Conservation (phyloP, 495 filamentous ascomycete genomes). For the Penicillium mononematosum region DNA sequence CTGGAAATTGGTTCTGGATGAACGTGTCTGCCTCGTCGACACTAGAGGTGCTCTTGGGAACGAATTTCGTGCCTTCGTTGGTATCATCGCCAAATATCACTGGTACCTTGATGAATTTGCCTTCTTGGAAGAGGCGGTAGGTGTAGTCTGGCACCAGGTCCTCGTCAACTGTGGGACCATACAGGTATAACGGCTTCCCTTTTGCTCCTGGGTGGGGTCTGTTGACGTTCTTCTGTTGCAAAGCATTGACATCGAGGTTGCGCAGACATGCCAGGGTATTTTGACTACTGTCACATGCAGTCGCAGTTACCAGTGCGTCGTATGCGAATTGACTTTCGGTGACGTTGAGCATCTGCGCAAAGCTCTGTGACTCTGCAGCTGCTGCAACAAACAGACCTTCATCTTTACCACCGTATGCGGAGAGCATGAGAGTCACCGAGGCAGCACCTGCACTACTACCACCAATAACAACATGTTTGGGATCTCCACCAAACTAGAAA, state of each 20-base stretch:
- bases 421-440: constrained; percentile 63
- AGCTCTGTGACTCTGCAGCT: constrained; percentile 65
- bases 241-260: constrained; percentile 40
- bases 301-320: constrained; percentile 56
- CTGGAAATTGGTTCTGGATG: constrained; percentile 62
- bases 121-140: constrained; percentile 55
- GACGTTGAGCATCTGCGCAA: constrained; percentile 58
- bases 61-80: constrained; percentile 68
- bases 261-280: constrained; percentile 61
- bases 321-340: constrained; percentile 64
- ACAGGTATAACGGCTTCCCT: constrained; percentile 54
- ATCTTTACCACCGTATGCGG: constrained; percentile 58
- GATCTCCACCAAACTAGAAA: constrained; percentile 68
- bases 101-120: constrained; percentile 65
- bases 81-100: constrained; percentile 69
- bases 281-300: constrained; percentile 47
- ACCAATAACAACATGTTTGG: constrained; percentile 66
- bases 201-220: constrained; percentile 54
- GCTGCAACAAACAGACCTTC: constrained; percentile 61
- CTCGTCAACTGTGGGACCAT: constrained; percentile 58
- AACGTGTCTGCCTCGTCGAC: constrained; percentile 52
- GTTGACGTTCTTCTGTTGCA: constrained; percentile 55
- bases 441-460: constrained; percentile 72
- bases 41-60: constrained; percentile 48
- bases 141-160: constrained; percentile 60